phyloP scores from a whole-genome alignment of 2,329 filamentous ascomycete genomes.

The Diaporthe sp. region DNA sequence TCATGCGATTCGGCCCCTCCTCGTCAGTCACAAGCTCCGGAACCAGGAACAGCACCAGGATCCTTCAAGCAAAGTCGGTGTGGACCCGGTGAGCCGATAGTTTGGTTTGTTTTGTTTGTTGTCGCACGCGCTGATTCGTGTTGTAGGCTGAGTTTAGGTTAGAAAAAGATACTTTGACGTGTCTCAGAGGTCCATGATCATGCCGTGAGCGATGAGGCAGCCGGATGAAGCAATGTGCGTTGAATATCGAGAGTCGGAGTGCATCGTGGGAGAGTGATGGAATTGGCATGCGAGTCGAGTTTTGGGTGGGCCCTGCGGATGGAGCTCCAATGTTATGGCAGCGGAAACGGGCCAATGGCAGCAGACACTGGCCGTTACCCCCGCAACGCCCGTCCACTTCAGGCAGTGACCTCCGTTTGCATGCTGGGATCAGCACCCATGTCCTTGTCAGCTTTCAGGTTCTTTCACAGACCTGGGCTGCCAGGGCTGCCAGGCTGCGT shows the following conservation, averaged over 20 bases:
- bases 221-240: constrained; percentile 25
- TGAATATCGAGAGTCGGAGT: constrained; percentile 24
- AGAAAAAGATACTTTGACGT: constrained; percentile 36
- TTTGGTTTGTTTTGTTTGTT: neutral
- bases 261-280: constrained; percentile 32
- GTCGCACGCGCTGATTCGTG: constrained; percentile 24
- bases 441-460: constrained; percentile 9
- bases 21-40: constrained; percentile 14
- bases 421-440: constrained; percentile 15
- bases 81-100: constrained; percentile 29
- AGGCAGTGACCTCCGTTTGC: constrained; percentile 28
- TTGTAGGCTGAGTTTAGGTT: constrained; percentile 21
- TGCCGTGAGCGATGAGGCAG: constrained; percentile 28
- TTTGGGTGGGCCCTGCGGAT: constrained; percentile 37
- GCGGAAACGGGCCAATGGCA: constrained; percentile 27
- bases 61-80: constrained; percentile 36
- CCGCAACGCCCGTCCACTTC: constrained; percentile 35
- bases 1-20: neutral
- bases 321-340: constrained; percentile 34
- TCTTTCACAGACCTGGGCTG: constrained; percentile 17
- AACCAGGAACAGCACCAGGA: constrained; percentile 16
- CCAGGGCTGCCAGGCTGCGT: neutral
- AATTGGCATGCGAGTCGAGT: constrained; percentile 35
- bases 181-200: constrained; percentile 38
- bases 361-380: constrained; percentile 33